Percentiles rank a stretch among this genome's conserved stretches.
Conservation (phyloP, 805 yeast species). For the Candida alai region DNA sequence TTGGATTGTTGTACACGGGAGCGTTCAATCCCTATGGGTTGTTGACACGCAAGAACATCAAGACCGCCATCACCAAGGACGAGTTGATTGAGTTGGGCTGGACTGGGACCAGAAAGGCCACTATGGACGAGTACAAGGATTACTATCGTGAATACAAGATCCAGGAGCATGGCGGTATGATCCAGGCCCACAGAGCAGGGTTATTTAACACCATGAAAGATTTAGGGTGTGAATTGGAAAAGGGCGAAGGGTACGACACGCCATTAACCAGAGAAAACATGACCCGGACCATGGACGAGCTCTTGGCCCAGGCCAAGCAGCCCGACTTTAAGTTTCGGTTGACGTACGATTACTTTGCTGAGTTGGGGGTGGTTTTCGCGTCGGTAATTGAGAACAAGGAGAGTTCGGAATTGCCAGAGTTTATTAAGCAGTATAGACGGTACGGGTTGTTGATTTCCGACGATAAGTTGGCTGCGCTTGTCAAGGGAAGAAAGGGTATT, state of each 20-base stretch:
- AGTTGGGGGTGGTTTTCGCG: conserved; percentile 48
- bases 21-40: conserved; percentile 66
- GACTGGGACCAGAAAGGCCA: conserved; percentile 86
- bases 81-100: conserved; percentile 72
- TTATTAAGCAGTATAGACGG: conserved; percentile 61
- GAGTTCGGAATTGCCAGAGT: conserved; percentile 34
- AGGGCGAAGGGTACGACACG: conserved; percentile 82
- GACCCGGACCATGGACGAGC: conserved; percentile 11
- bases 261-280: conserved; percentile 41
- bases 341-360: conserved; percentile 52
- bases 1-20: conserved; percentile 61
- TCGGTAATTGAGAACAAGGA: conserved; percentile 33
- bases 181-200: conserved; percentile 74
- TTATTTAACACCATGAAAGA: conserved; percentile 52
- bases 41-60: conserved; percentile 23
- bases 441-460: conserved; percentile 57
- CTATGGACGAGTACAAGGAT: conserved; percentile 66
- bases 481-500: conserved; percentile 32
- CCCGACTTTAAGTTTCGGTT: conserved; percentile 44
- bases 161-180: conserved; percentile 67
- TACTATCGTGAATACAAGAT: conserved; percentile 61
- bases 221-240: conserved; percentile 60
- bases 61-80: conserved; percentile 37
- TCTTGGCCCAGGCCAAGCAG: conserved; percentile 25
- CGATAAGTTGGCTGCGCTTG: conserved; percentile 37